A percentile compares a stretch with the other conserved stretches of the same genome.
phyloP scores from a whole-genome alignment of 257 asterid genomes.

The Paraleonurus japonicus region DNA sequence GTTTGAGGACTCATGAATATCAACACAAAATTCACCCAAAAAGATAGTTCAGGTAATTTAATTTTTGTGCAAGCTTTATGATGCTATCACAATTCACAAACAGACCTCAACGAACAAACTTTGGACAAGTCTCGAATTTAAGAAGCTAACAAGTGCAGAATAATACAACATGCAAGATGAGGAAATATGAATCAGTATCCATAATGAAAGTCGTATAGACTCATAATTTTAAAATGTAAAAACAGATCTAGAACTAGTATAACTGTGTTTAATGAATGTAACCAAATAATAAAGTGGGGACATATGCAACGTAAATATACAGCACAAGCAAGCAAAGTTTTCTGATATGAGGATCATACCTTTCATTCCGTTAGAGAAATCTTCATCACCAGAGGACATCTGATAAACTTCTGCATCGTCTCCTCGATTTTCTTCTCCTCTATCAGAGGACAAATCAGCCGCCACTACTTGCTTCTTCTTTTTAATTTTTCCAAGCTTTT shows the following conservation, averaged over 20 bases:
- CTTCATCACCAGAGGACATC: conserved; percentile 90
- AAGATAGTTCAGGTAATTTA: neutral
- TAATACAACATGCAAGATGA: neutral
- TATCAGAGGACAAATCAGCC: conserved; percentile 24
- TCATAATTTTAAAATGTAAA: neutral
- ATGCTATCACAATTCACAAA: neutral
- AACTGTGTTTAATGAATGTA: neutral
- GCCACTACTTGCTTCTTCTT: conserved; percentile 34
- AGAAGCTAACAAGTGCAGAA: neutral
- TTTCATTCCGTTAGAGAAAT: conserved; percentile 71
- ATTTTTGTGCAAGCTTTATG: neutral
- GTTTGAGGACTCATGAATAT: neutral
- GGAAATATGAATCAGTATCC: neutral
- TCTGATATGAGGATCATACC: conserved; percentile 46
- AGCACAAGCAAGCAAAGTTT: neutral
- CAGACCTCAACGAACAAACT: neutral
- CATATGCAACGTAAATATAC: neutral
- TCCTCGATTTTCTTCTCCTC: conserved; percentile 34
- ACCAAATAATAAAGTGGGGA: neutral
- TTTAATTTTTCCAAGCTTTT: conserved; percentile 31
- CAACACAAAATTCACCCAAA: neutral
- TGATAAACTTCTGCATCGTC: conserved; percentile 49
- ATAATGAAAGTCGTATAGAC: neutral
- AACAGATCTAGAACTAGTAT: neutral
- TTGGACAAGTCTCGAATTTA: neutral